Conservation (phyloP, 176 grass and related monocot genomes). For the Avena insularis region DNA sequence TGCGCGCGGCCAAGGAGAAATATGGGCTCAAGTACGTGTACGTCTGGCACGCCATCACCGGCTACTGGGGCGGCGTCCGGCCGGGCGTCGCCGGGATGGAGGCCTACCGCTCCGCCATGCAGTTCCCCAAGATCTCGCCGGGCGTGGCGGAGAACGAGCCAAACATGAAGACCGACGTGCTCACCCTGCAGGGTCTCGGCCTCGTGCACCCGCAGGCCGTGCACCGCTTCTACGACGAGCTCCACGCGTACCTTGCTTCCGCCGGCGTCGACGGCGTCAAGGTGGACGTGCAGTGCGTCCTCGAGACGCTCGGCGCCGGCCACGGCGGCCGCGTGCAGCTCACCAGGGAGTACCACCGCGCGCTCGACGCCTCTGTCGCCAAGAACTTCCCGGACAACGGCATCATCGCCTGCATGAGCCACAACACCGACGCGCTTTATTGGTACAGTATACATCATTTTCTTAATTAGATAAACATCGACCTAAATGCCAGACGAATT, state of each 20-base stretch:
- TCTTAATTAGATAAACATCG: background rate
- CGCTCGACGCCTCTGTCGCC: slow-evolving; percentile 82
- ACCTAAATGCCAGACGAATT: background rate
- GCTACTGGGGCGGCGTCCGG: slow-evolving; percentile 93
- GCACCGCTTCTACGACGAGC: slow-evolving; percentile 95
- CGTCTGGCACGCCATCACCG: slow-evolving; percentile 96
- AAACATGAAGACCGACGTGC: slow-evolving; percentile 73
- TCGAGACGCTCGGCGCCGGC: slow-evolving; percentile 86
- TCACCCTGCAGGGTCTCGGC: slow-evolving; percentile 87
- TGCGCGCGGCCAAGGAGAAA: slow-evolving; percentile 66
- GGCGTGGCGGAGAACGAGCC: slow-evolving; percentile 83
- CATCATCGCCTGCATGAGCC: slow-evolving; percentile 98
- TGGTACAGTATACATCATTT: slow-evolving; percentile 43
- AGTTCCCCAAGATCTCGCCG: slow-evolving; percentile 80
- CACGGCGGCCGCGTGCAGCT: slow-evolving; percentile 81
- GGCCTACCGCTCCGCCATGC: slow-evolving; percentile 65
- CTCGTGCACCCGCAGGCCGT: slow-evolving; percentile 82
- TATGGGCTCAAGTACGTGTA: slow-evolving; percentile 97
- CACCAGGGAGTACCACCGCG: slow-evolving; percentile 79
- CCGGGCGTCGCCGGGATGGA: slow-evolving; percentile 70
- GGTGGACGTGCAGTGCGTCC: slow-evolving; percentile 91
- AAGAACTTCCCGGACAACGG: slow-evolving; percentile 92
- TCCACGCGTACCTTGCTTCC: slow-evolving; percentile 79
- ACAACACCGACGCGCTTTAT: slow-evolving; percentile 92
- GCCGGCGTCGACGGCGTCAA: slow-evolving; percentile 91